phyloP scores from a whole-genome alignment of 345 rosid species.

The Syzygium aqueum region DNA sequence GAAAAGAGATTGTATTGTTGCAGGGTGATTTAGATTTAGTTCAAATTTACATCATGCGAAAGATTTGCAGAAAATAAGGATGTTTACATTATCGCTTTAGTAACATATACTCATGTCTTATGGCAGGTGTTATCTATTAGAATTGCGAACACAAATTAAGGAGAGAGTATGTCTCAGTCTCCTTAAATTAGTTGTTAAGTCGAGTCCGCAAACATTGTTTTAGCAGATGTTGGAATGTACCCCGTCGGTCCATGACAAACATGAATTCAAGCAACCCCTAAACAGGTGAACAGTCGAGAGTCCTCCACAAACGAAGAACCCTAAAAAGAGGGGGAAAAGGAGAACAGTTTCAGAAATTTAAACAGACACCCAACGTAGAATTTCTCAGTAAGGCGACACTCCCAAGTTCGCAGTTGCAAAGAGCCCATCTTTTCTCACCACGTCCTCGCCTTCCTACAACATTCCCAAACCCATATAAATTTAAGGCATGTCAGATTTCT shows the following conservation, averaged over 20 bases:
- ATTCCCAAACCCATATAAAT: neutral
- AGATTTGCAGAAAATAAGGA: neutral
- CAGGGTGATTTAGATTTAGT: neutral
- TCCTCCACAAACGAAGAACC: neutral
- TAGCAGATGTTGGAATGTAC: neutral
- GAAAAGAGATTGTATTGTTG: neutral
- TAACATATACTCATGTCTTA: neutral
- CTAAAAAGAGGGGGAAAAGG: neutral
- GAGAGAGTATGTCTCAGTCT: neutral
- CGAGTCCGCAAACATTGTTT: neutral
- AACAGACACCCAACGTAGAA: neutral
- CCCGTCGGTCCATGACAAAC: neutral
- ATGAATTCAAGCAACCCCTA: neutral
- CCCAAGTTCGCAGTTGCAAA: slow-evolving; percentile 65
- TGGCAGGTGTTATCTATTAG: neutral
- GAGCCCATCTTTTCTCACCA: slow-evolving; percentile 70
- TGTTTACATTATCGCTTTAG: neutral
- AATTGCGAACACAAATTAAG: neutral
- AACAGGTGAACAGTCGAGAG: neutral
- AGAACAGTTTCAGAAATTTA: neutral
- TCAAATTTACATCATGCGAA: neutral
- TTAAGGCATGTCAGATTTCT: neutral
- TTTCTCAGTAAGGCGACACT: slow-evolving; percentile 48
- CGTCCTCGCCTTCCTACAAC: slow-evolving; percentile 68
- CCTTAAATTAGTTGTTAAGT: neutral